Conservation (phyloP, 805 yeast species). For the Zygosaccharomyces bisporus region DNA sequence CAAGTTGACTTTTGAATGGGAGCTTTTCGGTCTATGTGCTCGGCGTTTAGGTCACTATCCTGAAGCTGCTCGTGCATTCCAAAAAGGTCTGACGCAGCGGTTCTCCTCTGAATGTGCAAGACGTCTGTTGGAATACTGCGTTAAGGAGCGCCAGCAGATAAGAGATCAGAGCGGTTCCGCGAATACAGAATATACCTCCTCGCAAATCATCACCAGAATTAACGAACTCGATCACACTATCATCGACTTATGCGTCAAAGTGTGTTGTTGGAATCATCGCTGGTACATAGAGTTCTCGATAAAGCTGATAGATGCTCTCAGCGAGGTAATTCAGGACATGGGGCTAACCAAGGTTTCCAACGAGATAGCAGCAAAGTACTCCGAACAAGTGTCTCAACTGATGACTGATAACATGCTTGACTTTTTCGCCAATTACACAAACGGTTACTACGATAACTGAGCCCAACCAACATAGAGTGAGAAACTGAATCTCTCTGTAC, state of each 20-base stretch:
- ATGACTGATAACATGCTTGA: conserved; percentile 29
- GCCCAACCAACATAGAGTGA: neutral
- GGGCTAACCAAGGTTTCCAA: conserved; percentile 76
- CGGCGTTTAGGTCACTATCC: conserved; percentile 77
- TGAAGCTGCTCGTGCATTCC: conserved; percentile 85
- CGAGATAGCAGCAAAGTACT: conserved; percentile 63
- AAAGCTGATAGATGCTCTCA: conserved; percentile 51
- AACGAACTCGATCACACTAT: conserved; percentile 48
- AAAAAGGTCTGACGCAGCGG: conserved; percentile 62
- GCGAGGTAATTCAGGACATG: conserved; percentile 63
- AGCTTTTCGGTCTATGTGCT: conserved; percentile 81
- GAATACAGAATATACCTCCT: conserved; percentile 27
- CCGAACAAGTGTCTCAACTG: conserved; percentile 38
- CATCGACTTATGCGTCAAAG: conserved; percentile 65
- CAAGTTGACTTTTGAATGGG: conserved; percentile 87
- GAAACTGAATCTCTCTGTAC: neutral
- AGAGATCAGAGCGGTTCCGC: conserved; percentile 21
- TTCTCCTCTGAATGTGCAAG: conserved; percentile 79
- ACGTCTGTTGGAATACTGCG: conserved; percentile 65
- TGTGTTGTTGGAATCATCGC: conserved; percentile 96
- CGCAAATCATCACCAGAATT: conserved; percentile 35
- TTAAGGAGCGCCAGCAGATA: conserved; percentile 42
- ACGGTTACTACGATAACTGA: conserved; percentile 30
- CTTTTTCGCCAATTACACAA: conserved; percentile 29
- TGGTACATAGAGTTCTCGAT: conserved; percentile 95